Evolutionary conservation across 345 rosid species (phyloP).

Genomic region (Dovyalis caffra): DNA sequence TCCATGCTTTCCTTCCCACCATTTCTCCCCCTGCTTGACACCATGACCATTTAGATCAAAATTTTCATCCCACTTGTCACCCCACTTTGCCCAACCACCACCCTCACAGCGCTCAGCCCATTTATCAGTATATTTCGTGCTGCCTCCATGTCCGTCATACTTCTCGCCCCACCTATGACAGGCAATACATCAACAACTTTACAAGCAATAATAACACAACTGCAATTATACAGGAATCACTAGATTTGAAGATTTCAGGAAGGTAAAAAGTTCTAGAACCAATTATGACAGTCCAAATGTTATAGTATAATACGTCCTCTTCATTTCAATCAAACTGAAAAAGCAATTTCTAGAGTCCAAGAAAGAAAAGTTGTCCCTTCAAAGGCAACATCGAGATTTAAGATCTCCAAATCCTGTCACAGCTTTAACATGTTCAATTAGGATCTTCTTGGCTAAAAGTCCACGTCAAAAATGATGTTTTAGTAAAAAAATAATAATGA

Average conservation of each 20-base stretch:
- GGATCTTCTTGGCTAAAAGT: background rate
- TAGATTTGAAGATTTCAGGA: too few relatives aligned
- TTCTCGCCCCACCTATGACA: slow-evolving; percentile 85
- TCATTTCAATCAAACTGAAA: too few relatives aligned
- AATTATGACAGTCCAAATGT: too few relatives aligned
- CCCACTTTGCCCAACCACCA: slow-evolving; percentile 91
- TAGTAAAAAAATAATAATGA: background rate
- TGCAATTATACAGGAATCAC: background rate
- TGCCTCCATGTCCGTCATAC: slow-evolving; percentile 86
- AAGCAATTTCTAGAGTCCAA: too few relatives aligned
- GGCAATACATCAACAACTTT: background rate
- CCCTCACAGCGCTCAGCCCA: slow-evolving; percentile 93
- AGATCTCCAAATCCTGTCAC: background rate
- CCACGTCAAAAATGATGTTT: background rate
- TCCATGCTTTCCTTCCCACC: slow-evolving; percentile 92
- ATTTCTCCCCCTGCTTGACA: slow-evolving; percentile 94
- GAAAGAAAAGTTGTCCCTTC: background rate
- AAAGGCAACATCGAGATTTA: background rate
- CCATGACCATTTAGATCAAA: slow-evolving; percentile 68
- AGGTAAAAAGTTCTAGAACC: too few relatives aligned
- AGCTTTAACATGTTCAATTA: background rate
- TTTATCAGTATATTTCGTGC: slow-evolving; percentile 86
- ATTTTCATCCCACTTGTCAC: slow-evolving; percentile 98
- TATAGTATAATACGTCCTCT: too few relatives aligned
- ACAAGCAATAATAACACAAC: background rate